These are phyloP conservation scores for Shiraia sp. DNA, from an alignment of 2,329 filamentous ascomycete species.

Conservation along the genomic window DNA sequence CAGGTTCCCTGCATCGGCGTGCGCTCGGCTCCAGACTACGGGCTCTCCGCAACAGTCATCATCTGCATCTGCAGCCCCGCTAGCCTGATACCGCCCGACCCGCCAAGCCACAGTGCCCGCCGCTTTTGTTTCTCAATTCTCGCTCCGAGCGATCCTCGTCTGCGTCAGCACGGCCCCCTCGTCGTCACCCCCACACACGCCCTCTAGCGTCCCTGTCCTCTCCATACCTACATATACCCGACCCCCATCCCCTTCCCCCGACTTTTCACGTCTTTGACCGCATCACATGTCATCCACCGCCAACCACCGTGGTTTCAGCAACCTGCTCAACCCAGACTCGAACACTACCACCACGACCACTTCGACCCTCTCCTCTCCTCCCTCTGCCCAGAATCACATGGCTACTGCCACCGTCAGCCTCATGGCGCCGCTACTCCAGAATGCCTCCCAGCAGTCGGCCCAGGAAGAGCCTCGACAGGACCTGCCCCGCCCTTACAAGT, in stretches of 20 bases:
- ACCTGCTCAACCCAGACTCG: slow-evolving; percentile 45
- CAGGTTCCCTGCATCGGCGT: slow-evolving; percentile 19
- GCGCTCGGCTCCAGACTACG: slow-evolving; percentile 16
- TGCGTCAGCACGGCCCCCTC: slow-evolving; percentile 33
- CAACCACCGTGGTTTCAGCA: slow-evolving; percentile 40
- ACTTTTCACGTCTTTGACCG: slow-evolving; percentile 41
- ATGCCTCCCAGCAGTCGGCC: slow-evolving; percentile 47
- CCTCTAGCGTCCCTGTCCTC: slow-evolving; percentile 21
- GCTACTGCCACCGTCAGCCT: slow-evolving; percentile 53
- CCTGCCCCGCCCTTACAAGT: slow-evolving; percentile 96
- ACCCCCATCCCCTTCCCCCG: slow-evolving; percentile 44
- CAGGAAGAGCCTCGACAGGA: slow-evolving; percentile 70
- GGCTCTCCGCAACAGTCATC: slow-evolving; percentile 12
- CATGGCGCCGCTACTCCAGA: slow-evolving; percentile 64
- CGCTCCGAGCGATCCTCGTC: slow-evolving; percentile 28
- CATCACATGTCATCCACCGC: slow-evolving; percentile 46
- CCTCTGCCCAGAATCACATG: slow-evolving; percentile 31
- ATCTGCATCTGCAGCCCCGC: slow-evolving; percentile 20
- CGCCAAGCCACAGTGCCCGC: slow-evolving; percentile 23
- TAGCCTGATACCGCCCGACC: slow-evolving; percentile 22
- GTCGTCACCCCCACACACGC: slow-evolving; percentile 31
- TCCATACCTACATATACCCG: slow-evolving; percentile 41
- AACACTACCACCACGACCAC: slow-evolving; percentile 13
- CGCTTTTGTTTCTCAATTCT: slow-evolving; percentile 26
- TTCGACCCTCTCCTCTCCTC: slow-evolving; percentile 12